Conservation (phyloP, 169 alveolate species). For the Haemoproteus tartakovskyi region DNA sequence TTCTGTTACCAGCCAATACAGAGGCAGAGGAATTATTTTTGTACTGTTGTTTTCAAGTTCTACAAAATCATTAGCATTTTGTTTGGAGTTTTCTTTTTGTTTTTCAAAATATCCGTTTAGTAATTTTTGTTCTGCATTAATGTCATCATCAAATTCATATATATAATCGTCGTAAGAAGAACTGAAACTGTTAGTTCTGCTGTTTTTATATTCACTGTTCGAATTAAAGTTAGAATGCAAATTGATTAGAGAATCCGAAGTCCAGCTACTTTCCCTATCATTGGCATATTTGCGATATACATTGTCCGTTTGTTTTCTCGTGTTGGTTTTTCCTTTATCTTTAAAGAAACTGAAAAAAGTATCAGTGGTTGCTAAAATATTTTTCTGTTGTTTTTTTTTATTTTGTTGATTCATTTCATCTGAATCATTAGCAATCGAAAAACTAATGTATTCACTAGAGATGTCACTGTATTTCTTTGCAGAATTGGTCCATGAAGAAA, state of each 20-base stretch:
- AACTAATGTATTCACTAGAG: too few species aligned
- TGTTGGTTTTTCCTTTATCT: too few species aligned
- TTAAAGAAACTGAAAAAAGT: constrained; percentile 36
- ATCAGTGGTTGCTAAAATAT: constrained; percentile 53
- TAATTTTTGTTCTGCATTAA: constrained; percentile 28
- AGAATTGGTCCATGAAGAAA: too few species aligned
- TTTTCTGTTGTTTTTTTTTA: constrained; percentile 15
- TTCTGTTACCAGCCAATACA: constrained; percentile 62
- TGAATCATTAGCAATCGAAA: too few species aligned
- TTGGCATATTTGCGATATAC: too few species aligned
- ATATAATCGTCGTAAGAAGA: constrained; percentile 25
- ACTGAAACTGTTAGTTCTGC: constrained; percentile 14
- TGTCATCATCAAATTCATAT: constrained; percentile 43
- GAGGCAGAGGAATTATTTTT: constrained; percentile 52
- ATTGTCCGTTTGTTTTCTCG: too few species aligned
- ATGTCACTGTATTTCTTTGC: too few species aligned
- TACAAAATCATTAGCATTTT: constrained; percentile 4
- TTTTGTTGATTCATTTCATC: too few species aligned
- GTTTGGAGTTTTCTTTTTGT: constrained; percentile 8
- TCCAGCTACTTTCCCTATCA: too few species aligned
- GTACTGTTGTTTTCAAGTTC: constrained; percentile 32
- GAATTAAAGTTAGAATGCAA: too few species aligned
- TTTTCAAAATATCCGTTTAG: constrained; percentile 51
- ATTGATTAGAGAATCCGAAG: too few species aligned
- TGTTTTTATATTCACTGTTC: too few species aligned